These are phyloP conservation scores for Colletotrichum lini DNA, from an alignment of 2,329 filamentous ascomycete genomes.

Conservation along the genomic window DNA sequence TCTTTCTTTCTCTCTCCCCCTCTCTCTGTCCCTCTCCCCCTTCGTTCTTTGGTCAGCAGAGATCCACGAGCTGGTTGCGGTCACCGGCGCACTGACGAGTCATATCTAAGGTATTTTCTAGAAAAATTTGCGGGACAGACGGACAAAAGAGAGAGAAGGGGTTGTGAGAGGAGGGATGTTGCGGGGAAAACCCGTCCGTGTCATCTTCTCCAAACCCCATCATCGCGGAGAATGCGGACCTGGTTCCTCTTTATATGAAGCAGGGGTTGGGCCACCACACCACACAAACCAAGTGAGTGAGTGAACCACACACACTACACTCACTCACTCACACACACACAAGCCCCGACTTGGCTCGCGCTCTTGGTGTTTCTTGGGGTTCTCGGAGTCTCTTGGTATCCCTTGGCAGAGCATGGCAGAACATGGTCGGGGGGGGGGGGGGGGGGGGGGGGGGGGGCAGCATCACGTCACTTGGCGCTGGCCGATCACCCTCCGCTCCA, in stretches of 20 bases:
- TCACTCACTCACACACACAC: neutral
- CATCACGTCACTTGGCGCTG: constrained; percentile 32
- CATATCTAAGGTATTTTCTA: constrained; percentile 20
- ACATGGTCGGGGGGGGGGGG: neutral
- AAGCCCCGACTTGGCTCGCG: constrained; percentile 32
- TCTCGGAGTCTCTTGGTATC: neutral
- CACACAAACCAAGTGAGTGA: too few species aligned
- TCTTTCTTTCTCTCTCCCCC: too few species aligned
- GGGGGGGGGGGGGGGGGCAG: neutral
- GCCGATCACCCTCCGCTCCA: constrained; percentile 10
- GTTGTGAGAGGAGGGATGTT: neutral
- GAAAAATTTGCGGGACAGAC: neutral
- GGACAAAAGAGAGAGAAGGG: neutral
- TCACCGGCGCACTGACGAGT: constrained; percentile 25
- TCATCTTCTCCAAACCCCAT: constrained; percentile 31
- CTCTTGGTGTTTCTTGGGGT: constrained; percentile 2
- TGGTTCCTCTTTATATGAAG: neutral
- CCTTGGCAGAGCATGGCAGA: constrained; percentile 8
- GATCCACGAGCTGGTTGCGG: too few species aligned
- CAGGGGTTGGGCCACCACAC: neutral
- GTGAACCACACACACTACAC: neutral
- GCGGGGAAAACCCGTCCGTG: constrained; percentile 22
- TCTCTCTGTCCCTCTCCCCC: too few species aligned
- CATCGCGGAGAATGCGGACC: constrained; percentile 38
- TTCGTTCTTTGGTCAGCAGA: too few species aligned